Percentiles rank a stretch among this genome's conserved stretches.
Conservation (phyloP, 768 basidiomycete species). For the Suillus paluster region DNA sequence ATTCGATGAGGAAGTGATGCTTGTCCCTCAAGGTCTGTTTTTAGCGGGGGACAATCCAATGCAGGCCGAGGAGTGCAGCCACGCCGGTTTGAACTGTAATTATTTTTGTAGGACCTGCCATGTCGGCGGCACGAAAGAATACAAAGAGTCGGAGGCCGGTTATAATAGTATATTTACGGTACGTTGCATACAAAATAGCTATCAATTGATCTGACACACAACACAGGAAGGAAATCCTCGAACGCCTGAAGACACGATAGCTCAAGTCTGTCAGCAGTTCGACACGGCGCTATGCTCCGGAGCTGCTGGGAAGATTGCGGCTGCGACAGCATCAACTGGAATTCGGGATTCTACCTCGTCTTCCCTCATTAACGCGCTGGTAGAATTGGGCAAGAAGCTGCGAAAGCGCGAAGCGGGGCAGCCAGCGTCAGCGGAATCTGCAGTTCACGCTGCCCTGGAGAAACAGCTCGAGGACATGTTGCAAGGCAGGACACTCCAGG, state of each 20-base stretch:
- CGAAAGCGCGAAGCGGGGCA: not conserved
- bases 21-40: constrained; percentile 26
- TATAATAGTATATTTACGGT: constrained; percentile 41
- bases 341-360: not conserved
- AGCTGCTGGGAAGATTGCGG: constrained; percentile 8
- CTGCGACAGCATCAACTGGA: not conserved
- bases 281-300: constrained; percentile 2
- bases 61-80: constrained; percentile 41
- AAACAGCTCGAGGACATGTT: constrained; percentile 3
- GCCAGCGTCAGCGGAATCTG: not conserved
- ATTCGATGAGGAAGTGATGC: constrained; percentile 22
- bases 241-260: constrained; percentile 22
- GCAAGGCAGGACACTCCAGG: not conserved
- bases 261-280: constrained; percentile 11
- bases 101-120: constrained; percentile 44
- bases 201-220: not conserved
- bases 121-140: constrained; percentile 38
- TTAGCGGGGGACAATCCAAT: constrained; percentile 44
- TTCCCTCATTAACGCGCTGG: not conserved
- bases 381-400: constrained; percentile 10
- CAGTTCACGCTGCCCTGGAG: constrained; percentile 1
- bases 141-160: constrained; percentile 38
- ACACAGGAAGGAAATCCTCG: not conserved
- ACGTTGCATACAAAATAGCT: not conserved
- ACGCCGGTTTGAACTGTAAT: constrained; percentile 47